Percentiles rank a stretch among this genome's conserved stretches.
Conservation (phyloP, 371 early-diverging fungal species). For the Synchytrium microbalum region DNA sequence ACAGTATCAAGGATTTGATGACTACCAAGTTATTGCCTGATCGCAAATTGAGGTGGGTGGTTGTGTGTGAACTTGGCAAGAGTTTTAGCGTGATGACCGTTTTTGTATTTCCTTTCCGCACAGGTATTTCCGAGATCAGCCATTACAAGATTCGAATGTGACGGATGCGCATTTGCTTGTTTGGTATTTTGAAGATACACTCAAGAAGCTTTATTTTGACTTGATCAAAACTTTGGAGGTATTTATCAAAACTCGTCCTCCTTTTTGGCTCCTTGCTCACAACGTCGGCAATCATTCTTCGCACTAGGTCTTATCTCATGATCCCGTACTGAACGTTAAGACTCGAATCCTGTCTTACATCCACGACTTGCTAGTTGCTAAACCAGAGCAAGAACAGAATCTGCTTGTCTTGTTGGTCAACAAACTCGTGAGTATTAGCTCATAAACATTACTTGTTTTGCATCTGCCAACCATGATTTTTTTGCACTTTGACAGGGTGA, state of each 20-base stretch:
- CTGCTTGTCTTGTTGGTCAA: conserved; percentile 82
- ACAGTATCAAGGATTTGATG: conserved; percentile 85
- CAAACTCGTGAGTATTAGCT: conserved; percentile 50
- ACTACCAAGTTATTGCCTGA: conserved; percentile 60
- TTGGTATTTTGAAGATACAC: conserved; percentile 89
- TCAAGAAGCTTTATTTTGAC: conserved; percentile 84
- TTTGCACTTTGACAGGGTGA: conserved; percentile 53
- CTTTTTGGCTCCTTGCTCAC: background rate
- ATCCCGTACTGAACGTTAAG: conserved; percentile 73
- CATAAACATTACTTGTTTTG: no score
- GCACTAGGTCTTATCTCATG: conserved; percentile 60
- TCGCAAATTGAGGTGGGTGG: conserved; percentile 74
- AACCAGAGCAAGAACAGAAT: conserved; percentile 94
- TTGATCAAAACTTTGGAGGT: conserved; percentile 75
- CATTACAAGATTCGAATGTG: conserved; percentile 43
- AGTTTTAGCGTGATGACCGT: background rate
- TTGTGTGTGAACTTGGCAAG: no score
- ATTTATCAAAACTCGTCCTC: conserved; percentile 1
- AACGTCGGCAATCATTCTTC: background rate
- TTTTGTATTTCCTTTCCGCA: background rate
- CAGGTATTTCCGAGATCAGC: conserved; percentile 77
- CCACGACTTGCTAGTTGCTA: conserved; percentile 64
- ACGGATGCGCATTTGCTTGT: conserved; percentile 63
- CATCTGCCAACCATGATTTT: background rate
- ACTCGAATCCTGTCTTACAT: conserved; percentile 67